phyloP scores from a whole-genome alignment of 202 grass and related monocot genomes.

The Cymbopogon flexuosus region DNA sequence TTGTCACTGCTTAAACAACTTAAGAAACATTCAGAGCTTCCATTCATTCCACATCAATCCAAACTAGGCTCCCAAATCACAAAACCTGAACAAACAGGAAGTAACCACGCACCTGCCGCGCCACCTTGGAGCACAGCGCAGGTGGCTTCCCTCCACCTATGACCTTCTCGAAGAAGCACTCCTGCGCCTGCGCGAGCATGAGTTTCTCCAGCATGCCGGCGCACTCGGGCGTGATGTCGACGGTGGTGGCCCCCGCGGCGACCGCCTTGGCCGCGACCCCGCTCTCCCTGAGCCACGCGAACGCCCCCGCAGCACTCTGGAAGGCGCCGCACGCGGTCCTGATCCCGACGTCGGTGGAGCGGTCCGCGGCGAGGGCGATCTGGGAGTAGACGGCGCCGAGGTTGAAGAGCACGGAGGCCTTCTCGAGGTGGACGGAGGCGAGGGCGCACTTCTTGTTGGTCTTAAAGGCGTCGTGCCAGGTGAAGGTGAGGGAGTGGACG shows the following conservation, averaged over 20 bases:
- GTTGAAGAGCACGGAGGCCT: constrained; percentile 79
- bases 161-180: constrained; percentile 86
- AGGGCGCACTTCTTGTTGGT: constrained; percentile 53
- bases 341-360: constrained; percentile 59
- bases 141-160: constrained; percentile 54
- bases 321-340: constrained; percentile 65
- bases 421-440: constrained; percentile 74
- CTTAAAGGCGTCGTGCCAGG: constrained; percentile 90
- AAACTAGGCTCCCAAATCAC: not conserved
- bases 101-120: constrained; percentile 59
- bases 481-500: constrained; percentile 78
- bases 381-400: constrained; percentile 75
- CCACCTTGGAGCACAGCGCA: constrained; percentile 63
- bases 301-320: constrained; percentile 63
- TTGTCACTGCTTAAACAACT: not conserved
- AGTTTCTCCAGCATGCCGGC: constrained; percentile 76
- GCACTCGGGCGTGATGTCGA: constrained; percentile 70
- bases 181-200: constrained; percentile 85
- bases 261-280: constrained; percentile 52
- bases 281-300: constrained; percentile 60
- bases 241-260: constrained; percentile 44
- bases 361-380: constrained; percentile 80
- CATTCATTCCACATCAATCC: not conserved
- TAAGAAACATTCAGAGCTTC: not conserved
- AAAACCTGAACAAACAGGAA: not conserved